A percentile compares a stretch with the other conserved stretches of the same genome.
Evolutionary conservation across 140 eudicot genomes (phyloP).

Genomic region (Bidens hawaiensis): DNA sequence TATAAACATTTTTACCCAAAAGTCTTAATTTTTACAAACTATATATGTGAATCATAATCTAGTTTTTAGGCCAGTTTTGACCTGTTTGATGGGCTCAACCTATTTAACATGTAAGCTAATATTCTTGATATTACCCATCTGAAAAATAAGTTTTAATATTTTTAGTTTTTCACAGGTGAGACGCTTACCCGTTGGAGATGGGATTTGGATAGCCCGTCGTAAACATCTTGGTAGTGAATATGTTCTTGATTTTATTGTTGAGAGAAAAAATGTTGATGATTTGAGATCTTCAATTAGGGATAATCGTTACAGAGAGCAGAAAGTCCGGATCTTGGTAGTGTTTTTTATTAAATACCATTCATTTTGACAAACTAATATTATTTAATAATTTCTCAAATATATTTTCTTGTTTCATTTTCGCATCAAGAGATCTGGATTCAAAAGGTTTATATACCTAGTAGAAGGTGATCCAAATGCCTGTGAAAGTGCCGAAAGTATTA

Average conservation of each 20-base stretch:
- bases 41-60: background rate
- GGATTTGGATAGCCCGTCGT: slow-evolving; percentile 89
- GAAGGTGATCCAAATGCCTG: slow-evolving; percentile 91
- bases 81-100: background rate
- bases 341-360: slow-evolving; percentile 19
- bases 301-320: slow-evolving; percentile 86
- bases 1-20: background rate
- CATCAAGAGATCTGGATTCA: slow-evolving; percentile 76
- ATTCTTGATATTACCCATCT: background rate
- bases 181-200: slow-evolving; percentile 94
- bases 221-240: slow-evolving; percentile 61
- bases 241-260: slow-evolving; percentile 92
- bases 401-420: background rate
- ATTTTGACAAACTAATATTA: background rate
- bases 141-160: background rate
- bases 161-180: slow-evolving; percentile 39
- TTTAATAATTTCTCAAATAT: slow-evolving; percentile 1
- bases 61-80: background rate
- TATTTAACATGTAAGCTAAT: background rate
- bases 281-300: slow-evolving; percentile 82
- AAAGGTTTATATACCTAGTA: slow-evolving; percentile 83
- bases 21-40: background rate
- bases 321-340: slow-evolving; percentile 80
- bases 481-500: slow-evolving; percentile 91
- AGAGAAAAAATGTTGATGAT: slow-evolving; percentile 92